Conservation (phyloP, 768 basidiomycete genomes). For the Cystobasidium onofrii region DNA sequence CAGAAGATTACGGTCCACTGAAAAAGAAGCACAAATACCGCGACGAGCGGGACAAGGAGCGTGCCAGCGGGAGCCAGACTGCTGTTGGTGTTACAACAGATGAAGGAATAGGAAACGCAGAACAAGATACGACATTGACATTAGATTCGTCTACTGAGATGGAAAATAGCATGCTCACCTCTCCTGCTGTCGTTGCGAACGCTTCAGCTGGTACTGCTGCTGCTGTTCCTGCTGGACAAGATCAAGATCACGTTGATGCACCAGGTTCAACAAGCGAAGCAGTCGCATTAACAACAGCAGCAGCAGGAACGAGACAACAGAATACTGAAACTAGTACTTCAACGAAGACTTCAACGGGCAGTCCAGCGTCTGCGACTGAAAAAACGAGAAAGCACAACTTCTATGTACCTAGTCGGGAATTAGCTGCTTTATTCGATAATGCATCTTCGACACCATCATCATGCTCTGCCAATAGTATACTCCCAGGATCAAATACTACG, state of each 20-base stretch:
- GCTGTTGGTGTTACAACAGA: background rate
- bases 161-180: background rate
- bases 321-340: background rate
- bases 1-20: slow-evolving; percentile 1
- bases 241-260: background rate
- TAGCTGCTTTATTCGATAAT: background rate
- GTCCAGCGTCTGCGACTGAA: background rate
- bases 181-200: background rate
- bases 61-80: background rate
- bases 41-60: slow-evolving; percentile 1
- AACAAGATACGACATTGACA: background rate
- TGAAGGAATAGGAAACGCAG: background rate
- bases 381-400: slow-evolving; percentile 9
- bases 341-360: background rate
- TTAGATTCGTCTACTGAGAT: background rate
- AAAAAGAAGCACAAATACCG: slow-evolving; percentile 14
- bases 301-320: background rate
- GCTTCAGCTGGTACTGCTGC: background rate
- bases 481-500: background rate
- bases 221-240: background rate
- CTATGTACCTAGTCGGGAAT: background rate
- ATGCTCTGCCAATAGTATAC: background rate
- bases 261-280: background rate
- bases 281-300: background rate
- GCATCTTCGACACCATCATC: background rate